Evolutionary conservation across 331 rosid species (phyloP).

Genomic region (Erythrophleum ivorense): DNA sequence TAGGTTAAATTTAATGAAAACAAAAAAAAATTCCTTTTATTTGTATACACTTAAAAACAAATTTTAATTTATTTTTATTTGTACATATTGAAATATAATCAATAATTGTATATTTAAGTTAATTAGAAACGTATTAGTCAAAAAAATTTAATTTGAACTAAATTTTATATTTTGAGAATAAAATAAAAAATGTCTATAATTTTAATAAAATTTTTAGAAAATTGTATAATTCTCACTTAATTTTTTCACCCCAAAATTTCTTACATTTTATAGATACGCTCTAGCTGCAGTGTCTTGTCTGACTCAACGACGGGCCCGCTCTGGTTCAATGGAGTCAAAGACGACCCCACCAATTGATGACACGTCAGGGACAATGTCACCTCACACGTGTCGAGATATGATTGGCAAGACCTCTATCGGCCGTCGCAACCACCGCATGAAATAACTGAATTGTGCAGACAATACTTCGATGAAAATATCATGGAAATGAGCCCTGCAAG

Average conservation of each 20-base stretch:
- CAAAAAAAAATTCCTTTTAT: too few relatives aligned
- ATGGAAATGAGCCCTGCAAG: neutral
- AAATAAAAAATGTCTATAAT: too few relatives aligned
- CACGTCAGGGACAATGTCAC: neutral
- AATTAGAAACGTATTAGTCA: too few relatives aligned
- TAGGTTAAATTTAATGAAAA: too few relatives aligned
- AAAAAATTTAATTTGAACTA: too few relatives aligned
- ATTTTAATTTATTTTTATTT: too few relatives aligned
- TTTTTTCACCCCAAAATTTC: neutral
- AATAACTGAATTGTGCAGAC: neutral
- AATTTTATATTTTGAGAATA: too few relatives aligned
- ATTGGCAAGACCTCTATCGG: neutral
- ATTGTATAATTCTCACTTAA: too few relatives aligned
- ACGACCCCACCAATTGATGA: neutral
- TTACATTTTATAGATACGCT: neutral
- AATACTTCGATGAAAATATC: neutral
- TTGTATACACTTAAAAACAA: too few relatives aligned
- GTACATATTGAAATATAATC: too few relatives aligned
- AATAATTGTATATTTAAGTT: too few relatives aligned
- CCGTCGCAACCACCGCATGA: neutral
- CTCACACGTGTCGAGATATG: neutral
- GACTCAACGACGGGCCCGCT: neutral
- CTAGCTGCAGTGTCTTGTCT: neutral
- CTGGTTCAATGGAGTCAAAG: neutral
- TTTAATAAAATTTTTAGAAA: too few relatives aligned